phyloP scores from a whole-genome alignment of 306 rosid genomes.

The Sicyos edulis region DNA sequence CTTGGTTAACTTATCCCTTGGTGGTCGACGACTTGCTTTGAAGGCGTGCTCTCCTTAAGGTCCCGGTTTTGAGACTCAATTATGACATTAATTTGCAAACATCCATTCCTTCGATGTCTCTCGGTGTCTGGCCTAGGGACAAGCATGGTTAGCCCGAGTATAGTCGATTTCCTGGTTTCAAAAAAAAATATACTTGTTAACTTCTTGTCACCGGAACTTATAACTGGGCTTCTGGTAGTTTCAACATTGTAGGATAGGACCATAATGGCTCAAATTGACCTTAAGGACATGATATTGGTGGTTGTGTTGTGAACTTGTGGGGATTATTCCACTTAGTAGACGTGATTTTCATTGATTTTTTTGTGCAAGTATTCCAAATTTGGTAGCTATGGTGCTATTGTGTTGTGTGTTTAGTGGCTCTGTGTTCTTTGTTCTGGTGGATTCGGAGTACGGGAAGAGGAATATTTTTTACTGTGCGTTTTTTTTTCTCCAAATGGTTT shows the following conservation, averaged over 20 bases:
- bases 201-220: background rate
- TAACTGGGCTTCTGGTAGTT: background rate
- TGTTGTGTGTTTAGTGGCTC: background rate
- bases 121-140: too few species aligned
- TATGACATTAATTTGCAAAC: too few species aligned
- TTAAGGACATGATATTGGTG: background rate
- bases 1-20: constrained; percentile 3
- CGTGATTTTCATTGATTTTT: background rate
- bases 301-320: background rate
- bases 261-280: background rate
- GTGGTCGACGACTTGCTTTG: too few species aligned
- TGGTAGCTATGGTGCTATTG: background rate
- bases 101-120: too few species aligned
- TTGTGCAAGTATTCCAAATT: background rate
- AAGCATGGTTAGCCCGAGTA: too few species aligned
- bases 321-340: background rate
- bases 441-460: too few species aligned
- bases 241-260: background rate
- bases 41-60: too few species aligned
- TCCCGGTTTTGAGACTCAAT: too few species aligned
- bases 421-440: background rate
- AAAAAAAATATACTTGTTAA: too few species aligned
- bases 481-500: background rate
- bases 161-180: too few species aligned
- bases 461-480: background rate